phyloP scores from a whole-genome alignment of 495 filamentous ascomycete genomes.

The Hypoxylon perforatum region DNA sequence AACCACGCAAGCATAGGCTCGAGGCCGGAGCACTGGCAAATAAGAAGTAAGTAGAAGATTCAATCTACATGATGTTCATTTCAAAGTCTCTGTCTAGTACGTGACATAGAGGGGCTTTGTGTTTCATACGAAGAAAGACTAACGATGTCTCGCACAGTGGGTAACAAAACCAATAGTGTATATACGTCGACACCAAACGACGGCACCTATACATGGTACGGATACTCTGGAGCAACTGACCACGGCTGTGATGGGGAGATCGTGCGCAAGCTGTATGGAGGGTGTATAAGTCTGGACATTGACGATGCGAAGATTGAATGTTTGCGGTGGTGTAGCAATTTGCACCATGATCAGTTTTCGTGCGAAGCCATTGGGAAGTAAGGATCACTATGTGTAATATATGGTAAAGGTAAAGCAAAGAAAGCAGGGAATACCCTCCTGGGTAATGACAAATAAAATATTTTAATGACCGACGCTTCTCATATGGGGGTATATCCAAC shows the following conservation, averaged over 20 bases:
- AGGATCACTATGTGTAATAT: no score
- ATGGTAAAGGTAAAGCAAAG: not conserved
- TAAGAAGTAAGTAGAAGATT: slow-evolving; percentile 22
- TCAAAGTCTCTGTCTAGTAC: not conserved
- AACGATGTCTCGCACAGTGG: slow-evolving; percentile 12
- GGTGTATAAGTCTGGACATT: slow-evolving; percentile 10
- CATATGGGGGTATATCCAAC: no score
- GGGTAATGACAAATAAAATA: no score
- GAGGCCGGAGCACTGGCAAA: slow-evolving; percentile 30
- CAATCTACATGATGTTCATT: not conserved
- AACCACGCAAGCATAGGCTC: slow-evolving; percentile 26
- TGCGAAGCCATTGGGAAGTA: slow-evolving; percentile 25
- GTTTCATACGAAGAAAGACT: no score
- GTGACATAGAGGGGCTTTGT: no score
- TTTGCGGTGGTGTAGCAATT: slow-evolving; percentile 32
- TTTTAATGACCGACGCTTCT: no score
- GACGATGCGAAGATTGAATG: slow-evolving; percentile 19
- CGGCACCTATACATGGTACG: slow-evolving; percentile 37
- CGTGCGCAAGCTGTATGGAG: slow-evolving; percentile 11
- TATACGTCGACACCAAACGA: slow-evolving; percentile 26
- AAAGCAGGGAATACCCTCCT: no score
- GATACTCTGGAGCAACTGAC: slow-evolving; percentile 11
- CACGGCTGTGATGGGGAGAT: slow-evolving; percentile 23
- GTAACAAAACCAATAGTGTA: slow-evolving; percentile 26
- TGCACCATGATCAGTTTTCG: slow-evolving; percentile 15